Base-by-base conservation (phyloP, 2,329 filamentous ascomycete species). In the Diaporthe vexans region DNA sequence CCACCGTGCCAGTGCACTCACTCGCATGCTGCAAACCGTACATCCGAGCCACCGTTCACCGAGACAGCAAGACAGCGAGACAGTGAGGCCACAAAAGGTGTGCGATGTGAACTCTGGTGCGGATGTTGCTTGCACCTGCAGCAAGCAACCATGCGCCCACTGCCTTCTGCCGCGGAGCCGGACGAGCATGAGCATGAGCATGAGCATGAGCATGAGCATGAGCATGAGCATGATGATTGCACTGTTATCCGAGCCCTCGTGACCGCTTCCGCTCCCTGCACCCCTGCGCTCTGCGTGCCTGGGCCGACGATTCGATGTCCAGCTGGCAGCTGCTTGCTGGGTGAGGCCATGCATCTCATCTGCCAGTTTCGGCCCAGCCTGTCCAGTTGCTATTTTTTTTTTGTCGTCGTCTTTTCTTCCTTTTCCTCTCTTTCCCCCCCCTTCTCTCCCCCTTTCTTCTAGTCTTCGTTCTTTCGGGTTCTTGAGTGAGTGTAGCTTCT, bases 241-340 rank as follows among this genome's bases (percentile, higher is more conserved):
- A 48, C 9, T 40, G 4, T 40, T 40, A 17, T 54, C 63, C 63
- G n/a, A 29, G 33, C 63, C 63, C 63, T 68, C 63, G 48, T 68
- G 63, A 68, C 63, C 63, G 26, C 24, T 52, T 40, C 9, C n/a
- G 33, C 21, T 29, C 33, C 33, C n/a, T n/a, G 9, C 21, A 37
- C 63, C 46, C 48, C 48, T 68, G 63, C n/a, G 63, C 29, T 21
- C 15, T 26, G 33, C 17, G n/a, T 13, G 48, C n/a, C 48, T 51
- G 21, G 61, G 10, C n/a, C n/a, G 29, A 52, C 21, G 21, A 19
- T 26, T 43, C 29, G 6, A 33, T 33, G 29, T 33, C 29, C 29
- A 33, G 29, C 29, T 33, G 29, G 29, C 29, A 33, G 29, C 29
- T 33, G 29, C 29, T 33, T 33, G 29, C 29, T 33, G 29, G 29